Conservation (phyloP, 441 rosid species). For the Bocquillonia castaneifolia region DNA sequence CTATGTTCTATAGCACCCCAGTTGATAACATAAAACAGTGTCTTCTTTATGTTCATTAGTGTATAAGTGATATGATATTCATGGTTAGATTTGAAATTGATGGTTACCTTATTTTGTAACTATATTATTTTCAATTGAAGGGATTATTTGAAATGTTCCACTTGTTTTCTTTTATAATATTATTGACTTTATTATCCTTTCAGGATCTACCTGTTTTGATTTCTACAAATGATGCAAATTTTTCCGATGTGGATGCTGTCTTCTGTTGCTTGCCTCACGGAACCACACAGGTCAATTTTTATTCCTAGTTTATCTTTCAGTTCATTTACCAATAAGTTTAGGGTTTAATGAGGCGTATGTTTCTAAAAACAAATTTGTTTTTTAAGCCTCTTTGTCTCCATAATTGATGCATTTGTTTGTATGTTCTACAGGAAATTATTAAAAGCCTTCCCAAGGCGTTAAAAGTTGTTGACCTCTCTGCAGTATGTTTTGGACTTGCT, state of each 20-base stretch:
- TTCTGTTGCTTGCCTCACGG: conserved; percentile 98
- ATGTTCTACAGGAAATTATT: conserved; percentile 65
- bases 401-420: not conserved
- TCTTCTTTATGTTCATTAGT: not conserved
- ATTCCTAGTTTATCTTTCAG: conserved; percentile 16
- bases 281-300: conserved; percentile 69
- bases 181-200: not conserved
- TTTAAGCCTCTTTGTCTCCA: not conserved
- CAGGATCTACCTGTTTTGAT: conserved; percentile 78
- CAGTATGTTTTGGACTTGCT: conserved; percentile 42
- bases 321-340: not conserved
- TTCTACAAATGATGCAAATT: conserved; percentile 73
- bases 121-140: too few species aligned
- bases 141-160: not conserved
- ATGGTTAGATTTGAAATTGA: not conserved
- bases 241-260: conserved; percentile 76
- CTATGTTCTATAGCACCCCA: not conserved
- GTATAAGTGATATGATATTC: too few species aligned
- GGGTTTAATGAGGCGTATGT: too few species aligned
- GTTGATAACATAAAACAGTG: too few species aligned
- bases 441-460: conserved; percentile 58
- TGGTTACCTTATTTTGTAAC: not conserved
- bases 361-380: too few species aligned
- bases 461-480: conserved; percentile 92
- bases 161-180: not conserved